These are phyloP conservation scores for Boechera stricta DNA, from an alignment of 345 rosid species.

Conservation along the genomic window DNA sequence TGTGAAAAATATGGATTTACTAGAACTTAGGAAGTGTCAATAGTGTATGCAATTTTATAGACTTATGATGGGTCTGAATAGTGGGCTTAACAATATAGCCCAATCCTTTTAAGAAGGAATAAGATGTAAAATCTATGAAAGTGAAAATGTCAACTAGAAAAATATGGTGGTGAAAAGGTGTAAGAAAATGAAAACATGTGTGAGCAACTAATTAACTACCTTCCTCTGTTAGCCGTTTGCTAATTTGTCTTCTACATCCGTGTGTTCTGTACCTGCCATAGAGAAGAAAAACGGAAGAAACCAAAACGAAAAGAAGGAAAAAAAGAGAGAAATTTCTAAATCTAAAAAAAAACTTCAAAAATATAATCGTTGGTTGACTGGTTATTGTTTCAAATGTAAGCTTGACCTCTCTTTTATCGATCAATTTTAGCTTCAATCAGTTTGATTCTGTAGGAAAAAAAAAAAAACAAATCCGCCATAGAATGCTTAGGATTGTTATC, in stretches of 20 bases:
- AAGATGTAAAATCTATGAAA: conserved; percentile 6
- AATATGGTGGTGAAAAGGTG: not conserved
- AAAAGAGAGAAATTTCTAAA: not conserved
- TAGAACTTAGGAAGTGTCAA: too few relatives aligned
- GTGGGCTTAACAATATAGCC: not conserved
- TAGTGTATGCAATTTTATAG: too few relatives aligned
- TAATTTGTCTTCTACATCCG: conserved; percentile 23
- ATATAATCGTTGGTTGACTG: not conserved
- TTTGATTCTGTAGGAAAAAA: not conserved
- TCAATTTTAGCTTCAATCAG: conserved; percentile 11
- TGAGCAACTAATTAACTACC: not conserved
- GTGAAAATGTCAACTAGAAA: not conserved
- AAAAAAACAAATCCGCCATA: conserved; percentile 13
- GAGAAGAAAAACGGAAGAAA: not conserved
- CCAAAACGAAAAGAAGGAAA: not conserved
- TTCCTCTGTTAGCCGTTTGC: conserved; percentile 1
- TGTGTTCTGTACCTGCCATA: not conserved
- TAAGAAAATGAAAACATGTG: too few relatives aligned
- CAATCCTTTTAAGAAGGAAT: not conserved
- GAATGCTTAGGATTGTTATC: not conserved
- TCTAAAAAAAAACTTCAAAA: not conserved
- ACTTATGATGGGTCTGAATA: too few relatives aligned
- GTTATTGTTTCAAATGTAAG: conserved; percentile 23
- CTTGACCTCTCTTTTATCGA: conserved; percentile 23
- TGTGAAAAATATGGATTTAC: too few relatives aligned